Conservation (phyloP, 495 filamentous ascomycete genomes). For the Xylaria grammica region DNA sequence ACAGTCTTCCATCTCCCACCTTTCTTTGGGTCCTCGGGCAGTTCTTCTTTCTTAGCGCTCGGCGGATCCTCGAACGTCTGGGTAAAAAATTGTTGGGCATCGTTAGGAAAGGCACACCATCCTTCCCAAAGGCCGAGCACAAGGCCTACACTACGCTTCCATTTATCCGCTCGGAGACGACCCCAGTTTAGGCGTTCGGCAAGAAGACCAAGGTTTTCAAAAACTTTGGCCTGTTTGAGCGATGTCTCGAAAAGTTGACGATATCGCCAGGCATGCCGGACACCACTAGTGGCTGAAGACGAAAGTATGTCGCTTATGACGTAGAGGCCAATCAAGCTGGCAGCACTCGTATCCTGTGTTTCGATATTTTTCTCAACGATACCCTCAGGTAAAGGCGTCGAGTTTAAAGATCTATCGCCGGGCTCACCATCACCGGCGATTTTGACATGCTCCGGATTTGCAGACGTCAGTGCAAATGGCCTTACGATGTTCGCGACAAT, state of each 20-base stretch:
- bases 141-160: slow-evolving; percentile 78
- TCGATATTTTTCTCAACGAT: slow-evolving; percentile 35
- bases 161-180: slow-evolving; percentile 83
- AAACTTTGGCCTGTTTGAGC: slow-evolving; percentile 71
- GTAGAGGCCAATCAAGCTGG: slow-evolving; percentile 83
- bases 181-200: slow-evolving; percentile 83
- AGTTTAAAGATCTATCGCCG: slow-evolving; percentile 35
- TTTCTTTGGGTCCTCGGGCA: slow-evolving; percentile 54
- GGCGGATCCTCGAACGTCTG: slow-evolving; percentile 77
- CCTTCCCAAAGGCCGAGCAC: slow-evolving; percentile 85
- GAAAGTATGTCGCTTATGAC: slow-evolving; percentile 88
- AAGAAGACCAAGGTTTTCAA: slow-evolving; percentile 80
- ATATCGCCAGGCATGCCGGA: slow-evolving; percentile 90
- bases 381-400: slow-evolving; percentile 47
- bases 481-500: slow-evolving; percentile 79
- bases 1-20: slow-evolving; percentile 76
- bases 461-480: slow-evolving; percentile 70
- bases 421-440: slow-evolving; percentile 47
- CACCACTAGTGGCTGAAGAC: slow-evolving; percentile 79
- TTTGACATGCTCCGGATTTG: slow-evolving; percentile 53
- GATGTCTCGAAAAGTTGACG: slow-evolving; percentile 82
- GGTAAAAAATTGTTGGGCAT: slow-evolving; percentile 74
- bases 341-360: slow-evolving; percentile 66
- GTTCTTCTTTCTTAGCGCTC: slow-evolving; percentile 56
- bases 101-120: slow-evolving; percentile 83